phyloP scores from a whole-genome alignment of 768 basidiomycete species.

The Pulveroboletus sp. region DNA sequence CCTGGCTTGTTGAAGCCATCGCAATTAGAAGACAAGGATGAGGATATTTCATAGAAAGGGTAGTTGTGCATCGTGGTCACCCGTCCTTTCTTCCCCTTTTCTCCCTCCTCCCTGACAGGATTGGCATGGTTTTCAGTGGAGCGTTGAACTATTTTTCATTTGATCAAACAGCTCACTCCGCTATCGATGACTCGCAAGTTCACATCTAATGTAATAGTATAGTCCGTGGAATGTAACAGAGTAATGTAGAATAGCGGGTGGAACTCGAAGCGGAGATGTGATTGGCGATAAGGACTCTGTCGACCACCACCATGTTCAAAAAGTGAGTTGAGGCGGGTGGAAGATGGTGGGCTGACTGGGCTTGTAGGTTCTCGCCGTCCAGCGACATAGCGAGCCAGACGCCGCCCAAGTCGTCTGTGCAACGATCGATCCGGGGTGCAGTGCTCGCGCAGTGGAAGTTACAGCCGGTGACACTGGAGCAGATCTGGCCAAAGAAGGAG shows the following conservation, averaged over 20 bases:
- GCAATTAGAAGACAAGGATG: slow-evolving; percentile 90
- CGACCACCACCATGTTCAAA: slow-evolving; percentile 60
- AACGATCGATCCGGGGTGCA: slow-evolving; percentile 77
- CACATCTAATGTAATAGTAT: slow-evolving; percentile 37
- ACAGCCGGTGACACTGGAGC: slow-evolving; percentile 76
- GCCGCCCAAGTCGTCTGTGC: slow-evolving; percentile 89
- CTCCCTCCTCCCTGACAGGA: slow-evolving; percentile 28
- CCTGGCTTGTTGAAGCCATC: slow-evolving; percentile 98
- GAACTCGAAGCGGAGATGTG: slow-evolving; percentile 1
- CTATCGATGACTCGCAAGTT: slow-evolving; percentile 32
- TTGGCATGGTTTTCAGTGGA: slow-evolving; percentile 19
- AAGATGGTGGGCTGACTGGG: slow-evolving; percentile 12
- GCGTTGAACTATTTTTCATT: slow-evolving; percentile 28
- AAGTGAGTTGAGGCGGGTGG: slow-evolving; percentile 39
- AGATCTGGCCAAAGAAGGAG: slow-evolving; percentile 99
- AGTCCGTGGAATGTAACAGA: slow-evolving; percentile 26
- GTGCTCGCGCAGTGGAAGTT: slow-evolving; percentile 83
- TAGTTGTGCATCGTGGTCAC: slow-evolving; percentile 24
- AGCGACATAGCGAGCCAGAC: slow-evolving; percentile 88
- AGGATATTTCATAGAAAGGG: slow-evolving; percentile 50
- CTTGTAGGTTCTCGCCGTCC: slow-evolving; percentile 57
- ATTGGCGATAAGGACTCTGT: neutral
- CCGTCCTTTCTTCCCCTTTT: slow-evolving; percentile 6
- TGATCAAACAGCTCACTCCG: slow-evolving; percentile 22
- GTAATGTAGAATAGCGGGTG: slow-evolving; percentile 26